Evolutionary conservation across 805 yeast species (phyloP).

Genomic region (Metschnikowia baotianmanensis): DNA sequence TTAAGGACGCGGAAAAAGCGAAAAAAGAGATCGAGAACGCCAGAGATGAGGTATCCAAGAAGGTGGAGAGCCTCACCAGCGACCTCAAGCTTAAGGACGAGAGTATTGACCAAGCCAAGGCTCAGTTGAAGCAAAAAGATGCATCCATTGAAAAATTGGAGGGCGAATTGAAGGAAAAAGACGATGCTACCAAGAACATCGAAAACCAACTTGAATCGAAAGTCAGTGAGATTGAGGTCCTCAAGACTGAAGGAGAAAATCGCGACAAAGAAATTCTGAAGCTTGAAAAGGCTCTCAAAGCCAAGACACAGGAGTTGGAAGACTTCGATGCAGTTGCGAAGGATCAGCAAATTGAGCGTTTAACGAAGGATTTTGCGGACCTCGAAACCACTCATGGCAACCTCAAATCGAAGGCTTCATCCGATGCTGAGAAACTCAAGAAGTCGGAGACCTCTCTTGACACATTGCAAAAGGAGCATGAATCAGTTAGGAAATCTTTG

Average conservation of each 20-base stretch:
- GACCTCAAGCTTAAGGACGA: conserved; percentile 10
- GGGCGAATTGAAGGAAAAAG: conserved; percentile 7
- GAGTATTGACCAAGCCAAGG: conserved; percentile 2
- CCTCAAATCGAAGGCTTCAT: conserved; percentile 3
- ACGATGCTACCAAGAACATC: neutral
- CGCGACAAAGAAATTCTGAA: neutral
- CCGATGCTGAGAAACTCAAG: conserved; percentile 1
- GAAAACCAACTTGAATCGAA: conserved; percentile 5
- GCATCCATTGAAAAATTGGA: conserved; percentile 1
- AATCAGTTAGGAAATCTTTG: conserved; percentile 3
- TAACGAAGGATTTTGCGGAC: conserved; percentile 4
- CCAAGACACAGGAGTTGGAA: conserved; percentile 5
- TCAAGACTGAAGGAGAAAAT: conserved; percentile 9
- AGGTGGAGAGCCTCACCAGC: conserved; percentile 5
- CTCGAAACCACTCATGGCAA: neutral
- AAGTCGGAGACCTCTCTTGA: neutral
- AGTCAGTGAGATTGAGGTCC: conserved; percentile 6
- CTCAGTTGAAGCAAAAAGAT: neutral
- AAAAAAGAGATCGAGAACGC: conserved; percentile 1
- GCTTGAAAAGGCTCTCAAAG: conserved; percentile 3
- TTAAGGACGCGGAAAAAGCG: conserved; percentile 5
- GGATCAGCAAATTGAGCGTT: conserved; percentile 5
- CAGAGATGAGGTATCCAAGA: neutral
- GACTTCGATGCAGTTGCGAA: conserved; percentile 5
- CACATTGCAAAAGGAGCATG: conserved; percentile 6